Conservation (phyloP, 129 eudicot genomes). For the Tagetes patula region DNA sequence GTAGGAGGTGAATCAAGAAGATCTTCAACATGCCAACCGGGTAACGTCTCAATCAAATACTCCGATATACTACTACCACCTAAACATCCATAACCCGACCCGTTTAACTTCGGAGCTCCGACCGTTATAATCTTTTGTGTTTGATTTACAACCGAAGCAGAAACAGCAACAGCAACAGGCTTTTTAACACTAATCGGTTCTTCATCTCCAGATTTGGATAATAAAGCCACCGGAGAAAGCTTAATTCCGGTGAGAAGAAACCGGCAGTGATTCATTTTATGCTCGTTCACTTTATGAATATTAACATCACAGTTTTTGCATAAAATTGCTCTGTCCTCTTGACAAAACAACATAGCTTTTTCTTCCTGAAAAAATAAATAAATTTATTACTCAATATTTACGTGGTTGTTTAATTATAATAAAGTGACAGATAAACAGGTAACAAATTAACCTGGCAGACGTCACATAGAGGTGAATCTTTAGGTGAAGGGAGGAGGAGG, state of each 20-base stretch:
- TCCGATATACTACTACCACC: slow-evolving; percentile 75
- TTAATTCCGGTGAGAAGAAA: slow-evolving; percentile 74
- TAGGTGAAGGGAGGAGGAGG: slow-evolving; percentile 62
- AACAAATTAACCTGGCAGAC: slow-evolving; percentile 32
- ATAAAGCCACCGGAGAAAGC: slow-evolving; percentile 38
- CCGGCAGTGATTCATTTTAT: slow-evolving; percentile 53
- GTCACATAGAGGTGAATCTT: slow-evolving; percentile 58
- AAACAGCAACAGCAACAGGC: neutral
- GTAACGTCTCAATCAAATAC: slow-evolving; percentile 79
- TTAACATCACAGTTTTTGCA: slow-evolving; percentile 67
- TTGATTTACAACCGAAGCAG: slow-evolving; percentile 17
- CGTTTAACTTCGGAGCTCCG: slow-evolving; percentile 24
- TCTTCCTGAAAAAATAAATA: slow-evolving; percentile 36
- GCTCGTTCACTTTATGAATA: slow-evolving; percentile 75
- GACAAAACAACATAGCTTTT: slow-evolving; percentile 73
- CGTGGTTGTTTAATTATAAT: too few relatives aligned
- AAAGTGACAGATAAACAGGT: too few relatives aligned
- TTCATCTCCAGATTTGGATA: slow-evolving; percentile 7
- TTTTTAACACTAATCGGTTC: slow-evolving; percentile 16
- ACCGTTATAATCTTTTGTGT: slow-evolving; percentile 9
- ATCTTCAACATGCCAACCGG: slow-evolving; percentile 96
- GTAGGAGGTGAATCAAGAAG: slow-evolving; percentile 52
- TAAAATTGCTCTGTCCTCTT: slow-evolving; percentile 69
- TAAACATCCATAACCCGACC: neutral
- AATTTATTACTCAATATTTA: too few relatives aligned